These are phyloP conservation scores for Pyropia yezoensis DNA, from an alignment of 23 red algal species.

Conservation along the genomic window DNA sequence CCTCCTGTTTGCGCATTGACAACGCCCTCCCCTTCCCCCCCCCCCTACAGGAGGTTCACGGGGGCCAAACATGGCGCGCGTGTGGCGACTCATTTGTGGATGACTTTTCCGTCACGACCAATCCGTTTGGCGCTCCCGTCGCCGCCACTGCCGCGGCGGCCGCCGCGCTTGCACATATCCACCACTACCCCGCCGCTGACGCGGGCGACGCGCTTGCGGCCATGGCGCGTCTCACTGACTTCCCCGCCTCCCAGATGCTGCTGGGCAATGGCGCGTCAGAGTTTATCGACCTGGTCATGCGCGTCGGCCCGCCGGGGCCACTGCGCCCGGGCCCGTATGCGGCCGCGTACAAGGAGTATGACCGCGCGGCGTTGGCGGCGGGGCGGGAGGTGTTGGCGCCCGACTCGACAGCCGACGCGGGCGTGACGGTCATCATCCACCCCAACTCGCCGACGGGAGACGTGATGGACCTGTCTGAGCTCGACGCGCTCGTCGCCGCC, in stretches of 20 bases:
- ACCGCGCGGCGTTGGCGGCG: slow-evolving; percentile 83
- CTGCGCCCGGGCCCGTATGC: slow-evolving; percentile 77
- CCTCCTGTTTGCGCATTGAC: too few species aligned
- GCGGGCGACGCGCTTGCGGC: slow-evolving; percentile 35
- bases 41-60: slow-evolving; percentile 76
- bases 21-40: too few species aligned
- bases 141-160: slow-evolving; percentile 36
- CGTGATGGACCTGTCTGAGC: slow-evolving; percentile 51
- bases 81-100: slow-evolving; percentile 62
- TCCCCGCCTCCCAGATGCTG: slow-evolving; percentile 50
- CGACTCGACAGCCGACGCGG: slow-evolving; percentile 11
- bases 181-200: slow-evolving; percentile 92
- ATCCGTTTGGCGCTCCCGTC: slow-evolving; percentile 77
- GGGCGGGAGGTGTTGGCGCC: slow-evolving; percentile 31
- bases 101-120: slow-evolving; percentile 98
- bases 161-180: slow-evolving; percentile 51
- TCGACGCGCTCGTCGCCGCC: slow-evolving; percentile 22
- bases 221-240: slow-evolving; percentile 43
- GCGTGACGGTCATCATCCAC: slow-evolving; percentile 86
- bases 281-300: slow-evolving; percentile 94
- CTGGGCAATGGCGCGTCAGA: slow-evolving; percentile 97
- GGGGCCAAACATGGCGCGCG: slow-evolving; percentile 87
- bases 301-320: slow-evolving; percentile 45
- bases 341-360: slow-evolving; percentile 92
- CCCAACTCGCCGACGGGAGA: slow-evolving; percentile 96